Evolutionary conservation across 2,329 filamentous ascomycete species (phyloP), one percentile per base, ranked within the genome.

Genomic region (Cercospora sojina): DNA sequence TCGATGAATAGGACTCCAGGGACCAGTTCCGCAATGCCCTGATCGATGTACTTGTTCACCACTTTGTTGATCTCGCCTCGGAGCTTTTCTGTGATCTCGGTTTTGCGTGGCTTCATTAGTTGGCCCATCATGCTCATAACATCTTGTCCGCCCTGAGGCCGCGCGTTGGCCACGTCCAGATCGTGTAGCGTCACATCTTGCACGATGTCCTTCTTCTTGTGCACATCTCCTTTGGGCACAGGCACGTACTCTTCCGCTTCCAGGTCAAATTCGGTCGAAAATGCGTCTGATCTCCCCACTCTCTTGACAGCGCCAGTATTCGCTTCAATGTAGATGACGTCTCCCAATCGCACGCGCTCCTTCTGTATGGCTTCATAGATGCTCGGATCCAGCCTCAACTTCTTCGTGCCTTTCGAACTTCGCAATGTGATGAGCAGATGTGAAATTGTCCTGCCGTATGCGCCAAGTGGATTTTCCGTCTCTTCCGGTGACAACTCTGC

Each of bases 41-140:
- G 94, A 78, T 98, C 95, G 73, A 99, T 99, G 81, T 98, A 99
- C 80, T 94, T 93, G 85, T 93, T 97, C 72, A 99, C 95, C 31
- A 99, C 94, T 83, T 98, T 98, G 87, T 99, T 97, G 83, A 99
- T 98, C 83, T 99, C 95, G 64, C 87, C 84, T 67, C 95, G 88
- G 76, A 99, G 83, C 84, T 99, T 99, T 81, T 99, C 95, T 31
- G 95, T 99, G 76, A 99, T 98, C 80, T 99, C 95, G 5, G 95
- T 99, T 89, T 97, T 97, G 84, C 96, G 96, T 69, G 95, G 95
- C 86, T 98, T 98, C 93, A 98, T 97, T 76, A 99, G 83, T 81
- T 99, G 95, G 75, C 95, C 95, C 94, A 99, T 98, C 95, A 99
- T 98, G 83, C 93, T 97, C 93, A 99, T 98, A 72, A 99, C 96